These are phyloP conservation scores for Colletotrichum sp. DNA, from an alignment of 2,329 filamentous ascomycete genomes.

Conservation along the genomic window DNA sequence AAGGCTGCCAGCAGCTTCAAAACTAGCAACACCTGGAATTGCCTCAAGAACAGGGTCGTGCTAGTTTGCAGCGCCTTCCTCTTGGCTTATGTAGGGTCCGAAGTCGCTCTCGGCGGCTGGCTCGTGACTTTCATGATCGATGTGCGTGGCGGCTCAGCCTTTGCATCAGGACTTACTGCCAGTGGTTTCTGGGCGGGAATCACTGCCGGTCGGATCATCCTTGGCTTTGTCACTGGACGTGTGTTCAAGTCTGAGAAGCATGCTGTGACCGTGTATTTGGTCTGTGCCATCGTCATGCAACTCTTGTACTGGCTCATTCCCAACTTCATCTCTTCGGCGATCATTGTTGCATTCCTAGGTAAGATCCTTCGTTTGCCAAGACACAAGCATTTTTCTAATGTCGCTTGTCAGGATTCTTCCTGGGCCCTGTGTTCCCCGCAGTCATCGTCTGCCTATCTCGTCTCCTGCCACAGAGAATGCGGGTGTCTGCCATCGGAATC, in stretches of 20 bases:
- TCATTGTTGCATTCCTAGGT: not conserved
- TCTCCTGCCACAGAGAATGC: constrained; percentile 72
- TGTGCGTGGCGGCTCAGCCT: constrained; percentile 70
- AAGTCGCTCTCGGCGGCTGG: constrained; percentile 78
- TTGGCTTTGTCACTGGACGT: constrained; percentile 78
- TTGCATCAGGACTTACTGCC: constrained; percentile 74
- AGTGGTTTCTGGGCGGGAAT: constrained; percentile 87
- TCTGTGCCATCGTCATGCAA: not conserved
- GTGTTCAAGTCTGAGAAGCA: constrained; percentile 34
- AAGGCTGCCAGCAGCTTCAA: constrained; percentile 58
- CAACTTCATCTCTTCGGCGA: not conserved
- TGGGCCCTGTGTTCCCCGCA: constrained; percentile 79
- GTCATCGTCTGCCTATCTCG: constrained; percentile 76
- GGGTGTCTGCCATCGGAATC: constrained; percentile 83
- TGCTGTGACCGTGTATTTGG: not conserved
- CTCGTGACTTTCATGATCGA: constrained; percentile 84
- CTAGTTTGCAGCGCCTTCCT: constrained; percentile 79
- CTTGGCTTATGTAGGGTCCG: constrained; percentile 78
- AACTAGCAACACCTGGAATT: constrained; percentile 60
- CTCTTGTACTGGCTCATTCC: not conserved
- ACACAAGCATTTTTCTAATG: not conserved
- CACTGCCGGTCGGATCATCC: constrained; percentile 72
- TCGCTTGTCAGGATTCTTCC: constrained; percentile 58
- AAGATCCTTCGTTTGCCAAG: not conserved
- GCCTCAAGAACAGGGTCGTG: constrained; percentile 53